A percentile compares a stretch with the other conserved stretches of the same genome.
phyloP scores from a whole-genome alignment of 2,329 filamentous ascomycete species.

The Alternaria infectoria region DNA sequence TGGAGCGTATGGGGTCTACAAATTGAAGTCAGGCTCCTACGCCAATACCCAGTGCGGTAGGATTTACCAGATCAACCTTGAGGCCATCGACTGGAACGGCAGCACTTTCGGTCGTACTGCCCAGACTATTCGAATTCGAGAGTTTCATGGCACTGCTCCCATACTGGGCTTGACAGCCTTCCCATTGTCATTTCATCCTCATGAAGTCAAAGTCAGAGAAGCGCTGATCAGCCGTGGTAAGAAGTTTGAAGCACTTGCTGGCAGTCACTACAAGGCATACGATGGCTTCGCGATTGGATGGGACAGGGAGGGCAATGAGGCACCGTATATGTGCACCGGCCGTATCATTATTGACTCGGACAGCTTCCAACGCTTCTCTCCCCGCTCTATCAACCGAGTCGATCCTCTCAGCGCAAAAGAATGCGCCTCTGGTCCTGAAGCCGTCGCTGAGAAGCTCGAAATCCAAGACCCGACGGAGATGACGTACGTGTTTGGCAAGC shows the following conservation, averaged over 20 bases:
- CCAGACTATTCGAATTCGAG: conserved; percentile 27
- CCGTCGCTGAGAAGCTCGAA: neutral
- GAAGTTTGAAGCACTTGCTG: conserved; percentile 77
- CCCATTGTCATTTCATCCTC: conserved; percentile 78
- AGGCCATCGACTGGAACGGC: conserved; percentile 44
- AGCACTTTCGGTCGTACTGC: conserved; percentile 32
- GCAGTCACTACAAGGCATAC: conserved; percentile 80
- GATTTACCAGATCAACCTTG: conserved; percentile 27
- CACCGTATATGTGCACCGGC: conserved; percentile 69
- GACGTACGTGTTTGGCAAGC: conserved; percentile 24
- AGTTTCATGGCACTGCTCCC: conserved; percentile 77
- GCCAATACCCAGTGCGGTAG: conserved; percentile 28
- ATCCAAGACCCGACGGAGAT: conserved; percentile 12
- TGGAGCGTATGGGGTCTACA: conserved; percentile 26
- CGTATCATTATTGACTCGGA: conserved; percentile 83
- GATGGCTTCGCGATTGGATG: conserved; percentile 64
- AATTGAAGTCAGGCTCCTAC: conserved; percentile 26
- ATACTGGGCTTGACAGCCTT: conserved; percentile 79
- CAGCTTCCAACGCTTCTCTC: conserved; percentile 52
- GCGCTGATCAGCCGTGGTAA: conserved; percentile 79
- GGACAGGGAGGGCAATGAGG: conserved; percentile 28
- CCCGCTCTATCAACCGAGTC: conserved; percentile 37
- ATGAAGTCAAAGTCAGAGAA: conserved; percentile 67
- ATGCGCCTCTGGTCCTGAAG: conserved; percentile 2
- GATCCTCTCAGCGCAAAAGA: conserved; percentile 28